Evolutionary conservation across 2,329 filamentous ascomycete genomes (phyloP).

Genomic region (Beauveria sp.): DNA sequence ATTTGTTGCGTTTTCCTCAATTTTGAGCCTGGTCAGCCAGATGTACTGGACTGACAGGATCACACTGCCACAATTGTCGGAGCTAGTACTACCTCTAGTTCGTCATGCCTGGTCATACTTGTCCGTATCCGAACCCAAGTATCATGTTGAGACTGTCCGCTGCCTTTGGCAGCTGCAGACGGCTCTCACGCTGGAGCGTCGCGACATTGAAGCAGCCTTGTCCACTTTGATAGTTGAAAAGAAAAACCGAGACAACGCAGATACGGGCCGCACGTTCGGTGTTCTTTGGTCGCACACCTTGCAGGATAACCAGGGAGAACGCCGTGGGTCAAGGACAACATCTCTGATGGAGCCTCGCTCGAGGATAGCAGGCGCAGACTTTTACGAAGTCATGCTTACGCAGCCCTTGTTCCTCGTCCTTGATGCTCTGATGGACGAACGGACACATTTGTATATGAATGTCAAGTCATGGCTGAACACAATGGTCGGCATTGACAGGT

Average conservation of each 20-base stretch:
- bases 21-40: conserved; percentile 49
- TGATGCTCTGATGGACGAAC: conserved; percentile 66
- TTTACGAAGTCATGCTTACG: conserved; percentile 67
- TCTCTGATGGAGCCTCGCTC: conserved; percentile 14
- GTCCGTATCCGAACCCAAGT: conserved; percentile 77
- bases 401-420: conserved; percentile 75
- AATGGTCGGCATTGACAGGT: conserved; percentile 57
- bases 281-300: conserved; percentile 77
- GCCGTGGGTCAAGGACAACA: conserved; percentile 36
- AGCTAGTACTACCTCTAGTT: conserved; percentile 61
- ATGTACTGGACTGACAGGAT: conserved; percentile 49
- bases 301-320: conserved; percentile 49
- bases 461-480: conserved; percentile 74
- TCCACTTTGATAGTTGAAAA: conserved; percentile 57
- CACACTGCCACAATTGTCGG: conserved; percentile 43
- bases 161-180: conserved; percentile 80
- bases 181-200: conserved; percentile 56
- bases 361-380: conserved; percentile 47
- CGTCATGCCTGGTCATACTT: conserved; percentile 71
- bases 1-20: conserved; percentile 51
- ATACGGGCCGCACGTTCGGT: conserved; percentile 61
- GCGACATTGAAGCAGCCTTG: conserved; percentile 74
- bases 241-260: conserved; percentile 38
- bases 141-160: conserved; percentile 86
- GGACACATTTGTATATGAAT: conserved; percentile 66